A percentile compares a stretch with the other conserved stretches of the same genome.
phyloP scores from a whole-genome alignment of 768 basidiomycete genomes.

The Collybiopsis confluens region DNA sequence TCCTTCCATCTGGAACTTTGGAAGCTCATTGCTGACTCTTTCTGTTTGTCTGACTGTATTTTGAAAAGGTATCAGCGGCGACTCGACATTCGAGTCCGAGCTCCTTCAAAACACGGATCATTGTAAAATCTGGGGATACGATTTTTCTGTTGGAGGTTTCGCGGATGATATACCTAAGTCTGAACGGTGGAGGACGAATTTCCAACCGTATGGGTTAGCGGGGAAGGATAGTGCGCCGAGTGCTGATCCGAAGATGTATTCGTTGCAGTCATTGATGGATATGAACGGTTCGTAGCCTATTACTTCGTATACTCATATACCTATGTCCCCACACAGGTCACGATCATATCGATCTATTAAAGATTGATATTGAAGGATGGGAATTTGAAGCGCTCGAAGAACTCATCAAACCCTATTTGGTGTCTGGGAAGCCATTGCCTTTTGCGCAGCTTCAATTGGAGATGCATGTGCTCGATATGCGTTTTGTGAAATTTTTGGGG shows the following conservation, averaged over 20 bases:
- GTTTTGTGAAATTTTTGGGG: slow-evolving; percentile 48
- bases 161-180: slow-evolving; percentile 35
- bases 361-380: slow-evolving; percentile 67
- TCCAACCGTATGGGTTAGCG: slow-evolving; percentile 34
- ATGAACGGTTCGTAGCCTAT: slow-evolving; percentile 43
- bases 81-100: slow-evolving; percentile 62
- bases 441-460: slow-evolving; percentile 73
- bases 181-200: slow-evolving; percentile 34
- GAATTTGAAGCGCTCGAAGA: slow-evolving; percentile 58
- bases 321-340: slow-evolving; percentile 38
- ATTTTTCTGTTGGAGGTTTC: slow-evolving; percentile 41
- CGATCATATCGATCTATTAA: slow-evolving; percentile 64
- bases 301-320: not conserved
- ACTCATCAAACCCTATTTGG: slow-evolving; percentile 45
- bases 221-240: slow-evolving; percentile 38
- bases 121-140: slow-evolving; percentile 63
- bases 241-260: slow-evolving; percentile 46
- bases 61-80: slow-evolving; percentile 44
- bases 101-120: slow-evolving; percentile 43
- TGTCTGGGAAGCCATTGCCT: slow-evolving; percentile 48
- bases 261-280: slow-evolving; percentile 58
- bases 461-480: slow-evolving; percentile 49
- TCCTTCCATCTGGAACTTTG: no score
- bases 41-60: no score
- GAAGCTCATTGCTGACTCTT: no score